phyloP scores from a whole-genome alignment of 768 basidiomycete genomes.

The Termitomyces sp. region DNA sequence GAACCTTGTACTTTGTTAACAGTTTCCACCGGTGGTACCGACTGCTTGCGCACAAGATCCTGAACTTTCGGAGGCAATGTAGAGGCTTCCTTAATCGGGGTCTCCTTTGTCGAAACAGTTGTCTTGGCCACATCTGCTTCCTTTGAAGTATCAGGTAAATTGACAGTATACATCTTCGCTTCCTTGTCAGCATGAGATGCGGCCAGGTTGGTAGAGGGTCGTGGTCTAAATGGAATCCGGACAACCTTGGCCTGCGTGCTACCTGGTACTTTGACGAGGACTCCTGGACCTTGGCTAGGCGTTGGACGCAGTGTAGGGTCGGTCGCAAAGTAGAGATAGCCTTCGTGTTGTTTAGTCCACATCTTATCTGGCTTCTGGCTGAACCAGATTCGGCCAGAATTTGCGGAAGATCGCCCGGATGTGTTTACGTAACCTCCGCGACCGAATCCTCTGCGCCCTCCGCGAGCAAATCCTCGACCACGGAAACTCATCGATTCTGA shows the following conservation, averaged over 20 bases:
- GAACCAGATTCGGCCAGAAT: constrained; percentile 56
- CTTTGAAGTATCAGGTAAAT: constrained; percentile 42
- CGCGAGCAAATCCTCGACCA: constrained; percentile 41
- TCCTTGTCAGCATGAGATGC: constrained; percentile 21
- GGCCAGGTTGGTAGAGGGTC: constrained; percentile 13
- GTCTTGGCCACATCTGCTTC: constrained; percentile 14
- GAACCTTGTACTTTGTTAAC: constrained; percentile 3
- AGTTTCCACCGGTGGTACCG: constrained; percentile 11
- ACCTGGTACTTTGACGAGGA: constrained; percentile 64
- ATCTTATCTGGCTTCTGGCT: constrained; percentile 72
- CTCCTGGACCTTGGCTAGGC: constrained; percentile 46
- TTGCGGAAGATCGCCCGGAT: constrained; percentile 24
- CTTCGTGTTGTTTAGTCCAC: constrained; percentile 83
- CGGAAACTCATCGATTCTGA: constrained; percentile 35
- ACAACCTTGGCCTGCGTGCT: constrained; percentile 36
- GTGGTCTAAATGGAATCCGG: constrained; percentile 26
- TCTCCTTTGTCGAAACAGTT: constrained; percentile 26
- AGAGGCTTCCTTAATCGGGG: constrained; percentile 46
- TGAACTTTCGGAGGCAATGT: constrained; percentile 33
- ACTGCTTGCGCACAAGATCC: constrained; percentile 24
- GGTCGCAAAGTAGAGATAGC: constrained; percentile 52
- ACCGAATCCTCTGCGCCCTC: constrained; percentile 38
- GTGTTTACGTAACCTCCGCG: constrained; percentile 37
- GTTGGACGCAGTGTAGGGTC: constrained; percentile 56
- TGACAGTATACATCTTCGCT: constrained; percentile 47